phyloP scores from a whole-genome alignment of 495 filamentous ascomycete genomes.

The Aspergillus conjunctus region DNA sequence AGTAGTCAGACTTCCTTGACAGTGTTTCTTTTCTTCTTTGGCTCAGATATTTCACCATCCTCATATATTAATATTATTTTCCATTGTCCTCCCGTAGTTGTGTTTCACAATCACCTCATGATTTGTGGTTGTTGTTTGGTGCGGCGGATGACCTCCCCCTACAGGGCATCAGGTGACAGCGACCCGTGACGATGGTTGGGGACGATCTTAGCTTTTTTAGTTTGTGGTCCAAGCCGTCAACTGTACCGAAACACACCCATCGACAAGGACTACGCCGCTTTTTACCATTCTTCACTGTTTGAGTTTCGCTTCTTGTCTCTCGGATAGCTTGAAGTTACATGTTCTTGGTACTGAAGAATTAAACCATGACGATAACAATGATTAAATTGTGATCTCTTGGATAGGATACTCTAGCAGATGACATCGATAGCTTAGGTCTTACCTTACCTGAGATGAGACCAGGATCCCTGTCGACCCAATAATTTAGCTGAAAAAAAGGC shows the following conservation, averaged over 20 bases:
- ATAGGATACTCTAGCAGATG: background rate
- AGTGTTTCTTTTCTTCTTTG: background rate
- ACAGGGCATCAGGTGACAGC: constrained; percentile 23
- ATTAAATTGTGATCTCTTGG: too few relatives aligned
- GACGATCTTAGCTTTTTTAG: constrained; percentile 15
- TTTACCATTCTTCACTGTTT: too few relatives aligned
- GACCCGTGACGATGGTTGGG: constrained; percentile 18
- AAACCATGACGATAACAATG: too few relatives aligned
- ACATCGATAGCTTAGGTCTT: constrained; percentile 2
- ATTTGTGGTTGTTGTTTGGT: background rate
- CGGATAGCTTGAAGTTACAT: too few relatives aligned
- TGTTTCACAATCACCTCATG: background rate
- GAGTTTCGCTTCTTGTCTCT: too few relatives aligned
- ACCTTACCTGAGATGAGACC: background rate
- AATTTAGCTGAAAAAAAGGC: background rate
- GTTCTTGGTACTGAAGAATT: too few relatives aligned
- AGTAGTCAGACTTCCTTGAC: too few relatives aligned
- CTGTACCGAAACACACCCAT: too few relatives aligned
- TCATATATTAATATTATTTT: background rate
- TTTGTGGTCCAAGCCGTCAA: background rate
- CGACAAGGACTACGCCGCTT: too few relatives aligned
- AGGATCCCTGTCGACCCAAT: background rate
- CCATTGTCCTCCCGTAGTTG: background rate
- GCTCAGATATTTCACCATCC: background rate
- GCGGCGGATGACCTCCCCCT: background rate